These are phyloP conservation scores for Globisporangium paroecandrum DNA, from an alignment of 352 stramenopile genomes.

Conservation along the genomic window DNA sequence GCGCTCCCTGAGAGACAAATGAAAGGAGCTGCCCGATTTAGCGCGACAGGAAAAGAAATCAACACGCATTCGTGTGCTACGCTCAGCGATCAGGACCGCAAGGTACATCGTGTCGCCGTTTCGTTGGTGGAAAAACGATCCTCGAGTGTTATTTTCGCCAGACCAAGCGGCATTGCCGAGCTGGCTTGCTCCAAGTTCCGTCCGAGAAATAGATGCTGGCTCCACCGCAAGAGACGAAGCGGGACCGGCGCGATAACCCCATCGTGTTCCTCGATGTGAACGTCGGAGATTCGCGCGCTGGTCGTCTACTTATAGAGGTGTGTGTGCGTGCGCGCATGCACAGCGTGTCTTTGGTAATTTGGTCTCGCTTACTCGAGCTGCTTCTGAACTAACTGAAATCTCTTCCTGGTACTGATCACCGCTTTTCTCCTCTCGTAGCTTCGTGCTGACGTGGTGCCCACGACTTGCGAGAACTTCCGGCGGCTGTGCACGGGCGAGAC, in stretches of 20 bases:
- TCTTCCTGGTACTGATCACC: neutral
- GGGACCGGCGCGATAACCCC: constrained; percentile 49
- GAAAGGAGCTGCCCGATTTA: too few relatives aligned
- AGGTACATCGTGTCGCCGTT: too few relatives aligned
- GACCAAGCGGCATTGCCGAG: too few relatives aligned
- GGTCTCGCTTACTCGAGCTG: too few relatives aligned
- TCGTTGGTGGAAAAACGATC: too few relatives aligned
- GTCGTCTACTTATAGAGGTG: constrained; percentile 91
- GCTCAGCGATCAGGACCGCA: too few relatives aligned
- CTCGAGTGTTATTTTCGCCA: neutral
- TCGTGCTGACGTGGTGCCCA: constrained; percentile 91
- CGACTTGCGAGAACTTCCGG: constrained; percentile 96
- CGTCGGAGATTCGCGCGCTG: constrained; percentile 81
- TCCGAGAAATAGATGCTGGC: constrained; percentile 1
- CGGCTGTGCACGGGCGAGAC: constrained; percentile 94
- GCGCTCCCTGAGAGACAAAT: too few relatives aligned
- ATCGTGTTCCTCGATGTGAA: constrained; percentile 96
- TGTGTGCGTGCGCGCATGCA: neutral
- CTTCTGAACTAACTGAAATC: neutral
- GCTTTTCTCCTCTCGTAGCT: constrained; percentile 39
- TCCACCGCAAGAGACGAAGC: neutral
- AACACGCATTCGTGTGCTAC: too few relatives aligned
- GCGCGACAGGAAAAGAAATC: too few relatives aligned
- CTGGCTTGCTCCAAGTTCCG: too few relatives aligned
- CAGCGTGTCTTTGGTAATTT: neutral